phyloP scores from a whole-genome alignment of 1,284 basidiomycete genomes.

The Ceratobasidium sp. region DNA sequence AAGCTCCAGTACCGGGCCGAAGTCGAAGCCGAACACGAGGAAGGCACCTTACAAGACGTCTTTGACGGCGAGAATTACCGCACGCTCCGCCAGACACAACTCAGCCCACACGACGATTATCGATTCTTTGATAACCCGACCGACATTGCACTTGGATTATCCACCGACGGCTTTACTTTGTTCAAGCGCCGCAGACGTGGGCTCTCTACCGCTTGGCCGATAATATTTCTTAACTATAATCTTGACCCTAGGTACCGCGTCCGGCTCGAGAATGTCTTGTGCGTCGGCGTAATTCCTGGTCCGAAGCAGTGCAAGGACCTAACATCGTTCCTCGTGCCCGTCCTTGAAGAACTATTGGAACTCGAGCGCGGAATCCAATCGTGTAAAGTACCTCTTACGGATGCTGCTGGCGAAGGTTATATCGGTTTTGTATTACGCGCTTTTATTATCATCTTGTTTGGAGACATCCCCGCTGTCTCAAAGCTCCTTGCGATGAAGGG shows the following conservation, averaged over 20 bases:
- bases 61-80: constrained; percentile 48
- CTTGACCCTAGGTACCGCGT: constrained; percentile 45
- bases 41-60: constrained; percentile 51
- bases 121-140: constrained; percentile 54
- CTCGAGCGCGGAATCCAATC: constrained; percentile 44
- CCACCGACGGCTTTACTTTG: constrained; percentile 60
- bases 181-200: constrained; percentile 55
- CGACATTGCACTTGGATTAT: constrained; percentile 56
- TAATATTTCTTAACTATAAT: constrained; percentile 49
- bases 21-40: constrained; percentile 47
- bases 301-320: constrained; percentile 47
- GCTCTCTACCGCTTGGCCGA: constrained; percentile 55
- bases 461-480: constrained; percentile 47
- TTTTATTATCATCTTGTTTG: constrained; percentile 46
- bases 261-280: constrained; percentile 43
- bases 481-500: constrained; percentile 48
- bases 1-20: constrained; percentile 52
- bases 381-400: not conserved
- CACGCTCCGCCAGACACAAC: constrained; percentile 5
- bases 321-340: constrained; percentile 47
- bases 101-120: constrained; percentile 44
- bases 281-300: constrained; percentile 49
- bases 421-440: constrained; percentile 42
- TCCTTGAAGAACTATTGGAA: constrained; percentile 42
- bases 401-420: not conserved